Conservation (phyloP, 148 eudicot genomes). For the Vaccinium macrocarpon region DNA sequence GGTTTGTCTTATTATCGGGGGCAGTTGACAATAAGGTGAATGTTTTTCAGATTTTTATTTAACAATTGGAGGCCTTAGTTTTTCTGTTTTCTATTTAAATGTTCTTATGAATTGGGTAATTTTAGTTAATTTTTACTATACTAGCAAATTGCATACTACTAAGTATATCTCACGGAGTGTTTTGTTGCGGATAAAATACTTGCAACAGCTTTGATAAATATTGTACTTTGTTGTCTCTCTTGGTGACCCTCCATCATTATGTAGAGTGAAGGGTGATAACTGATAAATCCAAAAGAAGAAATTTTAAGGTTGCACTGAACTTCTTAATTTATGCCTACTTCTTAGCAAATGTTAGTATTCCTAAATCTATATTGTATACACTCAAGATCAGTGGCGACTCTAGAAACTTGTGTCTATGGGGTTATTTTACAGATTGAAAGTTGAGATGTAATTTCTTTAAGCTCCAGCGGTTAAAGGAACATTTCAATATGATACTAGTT, state of each 20-base stretch:
- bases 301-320: not conserved
- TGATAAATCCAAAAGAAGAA: not conserved
- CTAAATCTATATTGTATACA: not conserved
- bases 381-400: too few species aligned
- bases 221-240: not conserved
- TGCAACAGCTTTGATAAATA: not conserved
- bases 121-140: not conserved
- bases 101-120: not conserved
- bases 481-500: too few species aligned
- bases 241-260: not conserved
- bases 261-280: not conserved
- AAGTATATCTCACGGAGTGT: not conserved
- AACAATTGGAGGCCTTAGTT: not conserved
- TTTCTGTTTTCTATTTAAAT: not conserved
- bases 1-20: not conserved
- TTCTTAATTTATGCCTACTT: not conserved
- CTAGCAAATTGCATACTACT: not conserved
- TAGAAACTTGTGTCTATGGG: too few species aligned
- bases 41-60: not conserved
- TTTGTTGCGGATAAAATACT: not conserved
- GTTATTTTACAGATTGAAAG: too few species aligned
- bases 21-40: not conserved
- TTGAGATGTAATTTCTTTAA: too few species aligned
- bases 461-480: too few species aligned
- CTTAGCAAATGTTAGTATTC: not conserved